Base-by-base conservation (phyloP, 306 rosid genomes). In the Cicer pinnatifidum region DNA sequence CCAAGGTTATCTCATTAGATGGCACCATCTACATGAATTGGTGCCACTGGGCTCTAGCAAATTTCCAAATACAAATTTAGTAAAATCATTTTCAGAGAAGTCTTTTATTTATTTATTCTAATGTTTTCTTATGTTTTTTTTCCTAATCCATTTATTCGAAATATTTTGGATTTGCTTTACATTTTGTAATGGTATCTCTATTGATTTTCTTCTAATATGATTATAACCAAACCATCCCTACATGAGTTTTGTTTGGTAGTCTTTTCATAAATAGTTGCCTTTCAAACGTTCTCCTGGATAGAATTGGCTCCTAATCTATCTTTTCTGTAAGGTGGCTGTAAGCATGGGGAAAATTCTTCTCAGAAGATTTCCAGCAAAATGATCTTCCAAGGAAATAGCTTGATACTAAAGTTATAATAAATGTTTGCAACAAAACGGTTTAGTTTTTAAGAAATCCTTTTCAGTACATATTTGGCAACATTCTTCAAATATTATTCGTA, bases 1-100 rank as follows among this genome's bases (percentile, higher is more conserved):
- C 76, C 45, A 44, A 35, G 57, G 37, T 28, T 43, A 58, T 72
- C 40, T 39, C 75, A 71, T 53, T 71, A 19, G 50, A 4, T 20
- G 43, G 43, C 33, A 12, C 60, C 33, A 56, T 11, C 20, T 40
- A 40, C 53, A 71, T 54, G 53, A 54, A 41, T 20, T 4, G 6
- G 45, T 47, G 28, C 45, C 59, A 28, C 20, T 20, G 72, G 50
- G 40, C 59, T 48, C 19, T 45, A 46, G 43, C 44, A 47, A 20
- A 37, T 66, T 45, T 17, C 0, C 2, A 10, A 44, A 23, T 41
- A 45, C 56, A 45, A 44, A 44, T 67, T 7, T 19, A 23, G 20
- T 67, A 46, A 67, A 46, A 67, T 4, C 58, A 45, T 12, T 46
- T 23, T 10, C 52, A 11, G 57, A 23, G 16, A 11, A 57, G 59